These are phyloP conservation scores for Epichloe sibirici DNA, from an alignment of 2,329 filamentous ascomycete genomes.

Conservation along the genomic window DNA sequence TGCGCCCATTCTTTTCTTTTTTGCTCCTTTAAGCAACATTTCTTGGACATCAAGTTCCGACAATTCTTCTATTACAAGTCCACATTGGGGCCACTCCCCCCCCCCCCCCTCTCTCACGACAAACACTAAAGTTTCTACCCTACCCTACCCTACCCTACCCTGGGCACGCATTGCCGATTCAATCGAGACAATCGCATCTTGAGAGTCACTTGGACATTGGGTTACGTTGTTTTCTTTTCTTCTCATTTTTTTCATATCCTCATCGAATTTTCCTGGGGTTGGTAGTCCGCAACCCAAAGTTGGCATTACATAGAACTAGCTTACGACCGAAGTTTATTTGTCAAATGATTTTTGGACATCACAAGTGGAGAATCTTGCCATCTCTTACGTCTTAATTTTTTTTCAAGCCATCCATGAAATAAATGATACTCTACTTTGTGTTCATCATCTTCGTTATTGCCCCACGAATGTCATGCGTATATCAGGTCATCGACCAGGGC, in stretches of 20 bases:
- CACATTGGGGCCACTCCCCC: neutral
- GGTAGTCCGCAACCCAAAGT: neutral
- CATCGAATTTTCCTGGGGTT: too few species aligned
- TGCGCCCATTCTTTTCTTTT: too few species aligned
- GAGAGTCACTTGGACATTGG: neutral
- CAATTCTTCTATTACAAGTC: neutral
- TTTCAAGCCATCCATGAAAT: neutral
- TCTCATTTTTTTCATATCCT: neutral
- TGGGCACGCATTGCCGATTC: neutral
- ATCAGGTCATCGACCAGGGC: conserved; percentile 52
- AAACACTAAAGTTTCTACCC: neutral
- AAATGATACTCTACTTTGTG: neutral
- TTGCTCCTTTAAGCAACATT: neutral
- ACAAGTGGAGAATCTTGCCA: neutral
- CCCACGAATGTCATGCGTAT: neutral
- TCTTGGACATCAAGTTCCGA: neutral
- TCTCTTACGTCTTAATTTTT: neutral
- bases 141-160: too few species aligned
- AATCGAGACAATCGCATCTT: neutral
- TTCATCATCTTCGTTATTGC: neutral
- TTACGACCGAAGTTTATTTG: neutral
- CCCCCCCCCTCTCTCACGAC: neutral
- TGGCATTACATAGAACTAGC: neutral
- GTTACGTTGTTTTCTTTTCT: neutral
- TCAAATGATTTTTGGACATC: neutral